Percentiles rank a stretch among this genome's conserved stretches.
These are phyloP conservation scores for Aspergillus egyptiacus DNA, from an alignment of 495 filamentous ascomycete genomes.

Conservation along the genomic window DNA sequence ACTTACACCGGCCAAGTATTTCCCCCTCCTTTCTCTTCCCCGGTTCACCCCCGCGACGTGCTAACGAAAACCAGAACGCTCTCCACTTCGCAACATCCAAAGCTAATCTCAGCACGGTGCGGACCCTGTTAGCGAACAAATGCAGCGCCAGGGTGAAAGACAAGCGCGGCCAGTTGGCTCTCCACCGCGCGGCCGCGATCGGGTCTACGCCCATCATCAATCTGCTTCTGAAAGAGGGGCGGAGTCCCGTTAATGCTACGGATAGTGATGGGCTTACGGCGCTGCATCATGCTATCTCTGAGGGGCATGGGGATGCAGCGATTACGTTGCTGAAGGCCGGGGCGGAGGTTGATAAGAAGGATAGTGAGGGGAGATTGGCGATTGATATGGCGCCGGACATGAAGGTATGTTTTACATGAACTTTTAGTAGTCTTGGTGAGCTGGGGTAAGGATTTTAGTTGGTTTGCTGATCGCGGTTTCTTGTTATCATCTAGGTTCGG, in stretches of 20 bases:
- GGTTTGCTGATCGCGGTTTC: slow-evolving; percentile 7
- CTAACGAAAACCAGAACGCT: slow-evolving; percentile 50
- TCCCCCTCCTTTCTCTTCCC: neutral
- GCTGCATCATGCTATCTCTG: slow-evolving; percentile 87
- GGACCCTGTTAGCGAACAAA: slow-evolving; percentile 65
- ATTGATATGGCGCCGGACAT: slow-evolving; percentile 80
- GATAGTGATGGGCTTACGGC: slow-evolving; percentile 80
- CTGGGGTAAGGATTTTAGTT: neutral
- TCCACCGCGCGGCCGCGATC: slow-evolving; percentile 88
- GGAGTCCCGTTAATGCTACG: slow-evolving; percentile 80
- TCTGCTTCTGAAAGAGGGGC: slow-evolving; percentile 64
- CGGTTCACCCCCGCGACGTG: neutral
- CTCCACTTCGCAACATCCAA: slow-evolving; percentile 93
- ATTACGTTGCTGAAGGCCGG: slow-evolving; percentile 76
- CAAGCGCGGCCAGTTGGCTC: slow-evolving; percentile 73
- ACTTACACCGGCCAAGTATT: slow-evolving; percentile 60
- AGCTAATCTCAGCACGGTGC: slow-evolving; percentile 71
- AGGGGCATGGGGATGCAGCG: slow-evolving; percentile 89
- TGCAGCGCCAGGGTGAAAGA: slow-evolving; percentile 83
- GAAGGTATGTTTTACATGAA: slow-evolving; percentile 55
- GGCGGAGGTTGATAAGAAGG: slow-evolving; percentile 74
- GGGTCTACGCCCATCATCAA: slow-evolving; percentile 83
- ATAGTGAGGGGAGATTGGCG: slow-evolving; percentile 63
- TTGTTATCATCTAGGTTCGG: slow-evolving; percentile 47
- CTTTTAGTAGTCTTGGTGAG: slow-evolving; percentile 3